Conservation (phyloP, 495 filamentous ascomycete genomes). For the Talaromyces trachyspermus region DNA sequence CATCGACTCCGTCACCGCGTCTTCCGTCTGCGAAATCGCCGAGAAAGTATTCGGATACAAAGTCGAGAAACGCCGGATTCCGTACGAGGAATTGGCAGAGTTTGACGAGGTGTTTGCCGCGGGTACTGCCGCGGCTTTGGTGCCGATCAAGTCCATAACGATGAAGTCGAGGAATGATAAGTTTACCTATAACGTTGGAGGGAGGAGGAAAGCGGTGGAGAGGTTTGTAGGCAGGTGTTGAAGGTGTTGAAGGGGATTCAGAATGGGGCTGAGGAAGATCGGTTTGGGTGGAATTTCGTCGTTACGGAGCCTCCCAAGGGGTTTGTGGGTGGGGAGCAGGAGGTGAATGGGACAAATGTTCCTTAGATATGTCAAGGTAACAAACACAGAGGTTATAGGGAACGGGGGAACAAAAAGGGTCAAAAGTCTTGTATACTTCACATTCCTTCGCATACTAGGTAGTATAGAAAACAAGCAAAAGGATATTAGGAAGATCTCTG, state of each 20-base stretch:
- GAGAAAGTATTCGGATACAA: conserved; percentile 57
- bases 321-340: conserved; percentile 17
- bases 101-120: conserved; percentile 88
- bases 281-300: conserved; percentile 59
- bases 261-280: conserved; percentile 65
- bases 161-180: conserved; percentile 58
- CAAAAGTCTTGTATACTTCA: too few species aligned
- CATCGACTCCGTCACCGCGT: conserved; percentile 75
- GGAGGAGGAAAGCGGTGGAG: conserved; percentile 63
- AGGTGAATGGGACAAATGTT: conserved; percentile 24
- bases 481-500: too few species aligned
- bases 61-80: conserved; percentile 60
- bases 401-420: neutral
- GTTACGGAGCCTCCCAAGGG: conserved; percentile 27
- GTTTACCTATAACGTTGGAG: conserved; percentile 55
- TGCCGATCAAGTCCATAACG: conserved; percentile 84
- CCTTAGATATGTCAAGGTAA: conserved; percentile 9
- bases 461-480: neutral
- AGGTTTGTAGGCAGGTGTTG: conserved; percentile 60
- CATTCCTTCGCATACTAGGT: neutral
- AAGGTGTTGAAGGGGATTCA: conserved; percentile 80
- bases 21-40: conserved; percentile 59
- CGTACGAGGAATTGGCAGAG: conserved; percentile 65
- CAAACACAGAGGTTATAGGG: too few species aligned
- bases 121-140: conserved; percentile 85